Evolutionary conservation across 1,284 basidiomycete genomes (phyloP).

Genomic region (Sparassis latifolia): DNA sequence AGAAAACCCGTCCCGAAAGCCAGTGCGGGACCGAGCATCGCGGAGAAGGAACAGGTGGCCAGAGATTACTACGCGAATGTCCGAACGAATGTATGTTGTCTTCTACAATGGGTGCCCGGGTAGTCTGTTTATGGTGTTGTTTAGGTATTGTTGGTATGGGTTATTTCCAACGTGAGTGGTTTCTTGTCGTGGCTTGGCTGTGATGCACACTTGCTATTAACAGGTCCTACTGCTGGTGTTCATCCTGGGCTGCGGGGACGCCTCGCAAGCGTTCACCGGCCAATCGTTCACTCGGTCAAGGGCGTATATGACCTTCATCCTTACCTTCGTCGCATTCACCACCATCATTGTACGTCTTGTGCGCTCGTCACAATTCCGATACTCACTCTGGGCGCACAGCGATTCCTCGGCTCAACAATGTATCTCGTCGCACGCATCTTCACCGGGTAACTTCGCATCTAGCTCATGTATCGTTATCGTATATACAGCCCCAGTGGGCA

Average conservation of each 20-base stretch:
- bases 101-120: background rate
- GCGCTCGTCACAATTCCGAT: slow-evolving; percentile 12
- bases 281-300: slow-evolving; percentile 54
- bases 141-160: slow-evolving; percentile 76
- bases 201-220: background rate
- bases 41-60: slow-evolving; percentile 69
- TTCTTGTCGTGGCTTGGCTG: background rate
- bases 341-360: slow-evolving; percentile 45
- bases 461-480: too few relatives aligned
- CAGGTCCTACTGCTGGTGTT: slow-evolving; percentile 70
- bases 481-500: too few relatives aligned
- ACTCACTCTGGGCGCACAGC: slow-evolving; percentile 23
- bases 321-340: slow-evolving; percentile 73
- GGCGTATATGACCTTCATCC: slow-evolving; percentile 74
- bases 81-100: slow-evolving; percentile 73
- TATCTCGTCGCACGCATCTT: slow-evolving; percentile 60
- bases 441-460: slow-evolving; percentile 36
- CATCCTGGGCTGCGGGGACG: slow-evolving; percentile 66
- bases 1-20: slow-evolving; percentile 45
- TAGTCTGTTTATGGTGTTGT: background rate
- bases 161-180: slow-evolving; percentile 69
- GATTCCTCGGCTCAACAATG: slow-evolving; percentile 57
- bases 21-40: slow-evolving; percentile 29
- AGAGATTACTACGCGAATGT: slow-evolving; percentile 90
- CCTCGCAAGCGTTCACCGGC: slow-evolving; percentile 57